These are phyloP conservation scores for Cercospora sojina DNA, from an alignment of 2,329 filamentous ascomycete genomes.

Conservation along the genomic window DNA sequence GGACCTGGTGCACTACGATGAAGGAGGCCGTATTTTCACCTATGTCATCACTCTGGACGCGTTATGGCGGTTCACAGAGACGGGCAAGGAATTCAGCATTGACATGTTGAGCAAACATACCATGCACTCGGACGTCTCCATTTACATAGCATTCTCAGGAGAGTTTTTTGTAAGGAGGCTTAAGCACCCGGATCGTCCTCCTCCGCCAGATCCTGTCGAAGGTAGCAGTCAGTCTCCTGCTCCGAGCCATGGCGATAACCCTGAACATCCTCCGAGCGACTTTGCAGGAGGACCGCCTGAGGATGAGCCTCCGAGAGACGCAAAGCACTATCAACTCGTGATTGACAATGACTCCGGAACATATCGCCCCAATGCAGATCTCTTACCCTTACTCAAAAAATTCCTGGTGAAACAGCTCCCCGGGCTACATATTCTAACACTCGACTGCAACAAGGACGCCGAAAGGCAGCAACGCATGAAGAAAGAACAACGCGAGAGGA, in stretches of 20 bases:
- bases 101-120: conserved; percentile 93
- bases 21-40: conserved; percentile 83
- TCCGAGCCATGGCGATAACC: conserved; percentile 37
- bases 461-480: conserved; percentile 73
- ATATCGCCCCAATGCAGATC: conserved; percentile 78
- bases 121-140: conserved; percentile 91
- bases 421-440: conserved; percentile 68
- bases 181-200: conserved; percentile 47
- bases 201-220: conserved; percentile 47
- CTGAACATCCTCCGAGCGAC: conserved; percentile 55
- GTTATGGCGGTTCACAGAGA: conserved; percentile 87
- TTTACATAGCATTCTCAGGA: conserved; percentile 87
- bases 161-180: conserved; percentile 86
- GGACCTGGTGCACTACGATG: conserved; percentile 80
- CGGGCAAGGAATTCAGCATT: conserved; percentile 91
- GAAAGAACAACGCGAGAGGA: conserved; percentile 68
- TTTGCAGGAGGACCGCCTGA: conserved; percentile 48
- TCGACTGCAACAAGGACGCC: conserved; percentile 72
- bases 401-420: conserved; percentile 75
- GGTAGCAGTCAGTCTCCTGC: conserved; percentile 47
- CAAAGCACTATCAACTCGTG: conserved; percentile 71
- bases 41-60: conserved; percentile 89
- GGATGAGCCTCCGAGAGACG: conserved; percentile 52
- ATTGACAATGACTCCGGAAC: conserved; percentile 97
- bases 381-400: conserved; percentile 67